Conservation (phyloP, 108 stramenopile genomes). For the Cyclotella atomus region DNA sequence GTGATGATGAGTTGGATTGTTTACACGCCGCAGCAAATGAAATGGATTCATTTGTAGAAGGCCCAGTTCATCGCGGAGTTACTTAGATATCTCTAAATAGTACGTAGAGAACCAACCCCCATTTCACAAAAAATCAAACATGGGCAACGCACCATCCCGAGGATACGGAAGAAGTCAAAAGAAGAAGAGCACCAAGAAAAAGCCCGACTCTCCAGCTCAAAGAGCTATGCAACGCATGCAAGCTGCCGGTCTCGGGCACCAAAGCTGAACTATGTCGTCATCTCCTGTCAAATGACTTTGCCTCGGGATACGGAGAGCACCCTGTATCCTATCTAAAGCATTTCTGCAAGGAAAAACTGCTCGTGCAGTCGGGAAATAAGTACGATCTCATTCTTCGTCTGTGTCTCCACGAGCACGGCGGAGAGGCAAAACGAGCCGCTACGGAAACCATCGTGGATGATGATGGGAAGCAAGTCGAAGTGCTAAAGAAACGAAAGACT, state of each 20-base stretch:
- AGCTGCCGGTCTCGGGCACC: not conserved
- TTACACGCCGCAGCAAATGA: too few relatives aligned
- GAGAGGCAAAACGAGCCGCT: not conserved
- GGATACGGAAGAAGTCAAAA: not conserved
- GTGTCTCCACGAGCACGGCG: not conserved
- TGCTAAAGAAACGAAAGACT: not conserved
- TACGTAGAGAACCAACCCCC: too few relatives aligned
- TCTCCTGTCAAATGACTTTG: not conserved
- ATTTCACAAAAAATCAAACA: too few relatives aligned
- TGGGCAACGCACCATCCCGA: not conserved
- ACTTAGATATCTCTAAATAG: too few relatives aligned
- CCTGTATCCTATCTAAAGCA: not conserved
- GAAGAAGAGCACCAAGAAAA: not conserved
- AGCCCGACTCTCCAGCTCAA: slow-evolving; percentile 3
- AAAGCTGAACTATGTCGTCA: not conserved
- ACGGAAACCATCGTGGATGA: not conserved
- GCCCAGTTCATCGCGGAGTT: too few relatives aligned
- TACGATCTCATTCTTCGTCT: slow-evolving; percentile 4
- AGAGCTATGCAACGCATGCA: slow-evolving; percentile 11
- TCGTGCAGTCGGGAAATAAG: slow-evolving; percentile 2
- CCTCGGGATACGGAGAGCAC: not conserved
- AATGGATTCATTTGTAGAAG: too few relatives aligned
- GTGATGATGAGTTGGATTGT: too few relatives aligned
- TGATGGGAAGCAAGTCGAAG: not conserved
- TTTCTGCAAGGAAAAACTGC: not conserved